These are phyloP conservation scores for Ustulina deusta DNA, from an alignment of 2,329 filamentous ascomycete species.

Conservation along the genomic window DNA sequence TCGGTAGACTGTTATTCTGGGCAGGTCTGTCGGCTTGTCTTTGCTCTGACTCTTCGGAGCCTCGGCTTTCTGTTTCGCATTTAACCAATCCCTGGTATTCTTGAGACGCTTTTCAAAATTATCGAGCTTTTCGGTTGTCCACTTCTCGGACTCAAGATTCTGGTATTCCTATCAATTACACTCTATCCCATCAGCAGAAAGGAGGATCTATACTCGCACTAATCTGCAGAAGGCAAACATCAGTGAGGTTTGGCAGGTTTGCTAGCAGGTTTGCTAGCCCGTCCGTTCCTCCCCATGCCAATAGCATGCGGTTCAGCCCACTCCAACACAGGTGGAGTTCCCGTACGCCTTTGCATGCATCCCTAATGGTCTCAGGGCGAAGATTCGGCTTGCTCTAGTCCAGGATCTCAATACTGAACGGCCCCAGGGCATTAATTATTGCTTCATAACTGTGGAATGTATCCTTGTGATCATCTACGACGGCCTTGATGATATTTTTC, in stretches of 20 bases:
- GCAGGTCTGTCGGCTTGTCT: not conserved
- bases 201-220: not conserved
- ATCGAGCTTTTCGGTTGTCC: not conserved
- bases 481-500: not conserved
- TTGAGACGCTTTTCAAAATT: not conserved
- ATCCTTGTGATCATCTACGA: not conserved
- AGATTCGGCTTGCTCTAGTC: constrained; percentile 3
- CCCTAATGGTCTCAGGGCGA: not conserved
- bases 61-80: too few relatives aligned
- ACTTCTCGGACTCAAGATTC: not conserved
- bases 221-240: not conserved
- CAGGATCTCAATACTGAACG: not conserved
- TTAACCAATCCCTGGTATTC: too few relatives aligned
- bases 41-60: not conserved
- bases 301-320: not conserved
- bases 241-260: not conserved
- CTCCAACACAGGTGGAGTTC: constrained; percentile 1
- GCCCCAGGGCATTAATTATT: not conserved
- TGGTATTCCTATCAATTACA: not conserved
- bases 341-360: not conserved
- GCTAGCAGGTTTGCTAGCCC: not conserved
- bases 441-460: not conserved
- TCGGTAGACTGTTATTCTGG: not conserved
- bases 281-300: constrained; percentile 1
- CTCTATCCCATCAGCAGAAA: not conserved